Conservation (phyloP, 2,329 filamentous ascomycete species). For the Aspergillus awamori region DNA sequence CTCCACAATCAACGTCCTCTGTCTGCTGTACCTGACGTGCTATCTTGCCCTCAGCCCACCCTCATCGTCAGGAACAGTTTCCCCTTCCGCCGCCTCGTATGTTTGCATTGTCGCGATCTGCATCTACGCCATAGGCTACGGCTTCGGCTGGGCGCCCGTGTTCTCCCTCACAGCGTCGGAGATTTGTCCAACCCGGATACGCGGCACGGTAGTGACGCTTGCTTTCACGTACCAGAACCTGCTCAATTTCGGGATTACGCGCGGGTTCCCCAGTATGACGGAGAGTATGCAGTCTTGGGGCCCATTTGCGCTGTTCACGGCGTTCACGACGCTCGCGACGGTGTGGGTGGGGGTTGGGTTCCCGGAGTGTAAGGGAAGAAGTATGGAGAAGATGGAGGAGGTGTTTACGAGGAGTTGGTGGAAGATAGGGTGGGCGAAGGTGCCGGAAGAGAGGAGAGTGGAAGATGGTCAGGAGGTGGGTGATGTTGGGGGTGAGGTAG, state of each 20-base stretch:
- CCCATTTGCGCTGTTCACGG: constrained; percentile 25
- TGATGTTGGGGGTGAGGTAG: not conserved
- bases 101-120: constrained; percentile 27
- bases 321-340: constrained; percentile 18
- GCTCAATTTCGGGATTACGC: constrained; percentile 26
- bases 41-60: constrained; percentile 22
- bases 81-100: constrained; percentile 21
- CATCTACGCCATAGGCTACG: constrained; percentile 27
- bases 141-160: constrained; percentile 24
- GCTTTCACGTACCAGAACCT: constrained; percentile 28
- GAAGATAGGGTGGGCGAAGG: not conserved
- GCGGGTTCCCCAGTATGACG: constrained; percentile 24
- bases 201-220: constrained; percentile 23
- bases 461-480: not conserved
- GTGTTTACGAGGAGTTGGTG: not conserved
- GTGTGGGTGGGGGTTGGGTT: constrained; percentile 23
- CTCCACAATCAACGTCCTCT: constrained; percentile 21
- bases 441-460: not conserved
- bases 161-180: constrained; percentile 27
- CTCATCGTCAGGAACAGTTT: constrained; percentile 3
- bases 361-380: constrained; percentile 23
- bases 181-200: constrained; percentile 24
- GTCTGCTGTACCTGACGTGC: constrained; percentile 23
- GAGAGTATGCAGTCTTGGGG: constrained; percentile 22
- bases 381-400: constrained; percentile 19